These are phyloP conservation scores for Grigorovia yakushimaensis DNA, from an alignment of 805 yeast genomes.

Conservation along the genomic window DNA sequence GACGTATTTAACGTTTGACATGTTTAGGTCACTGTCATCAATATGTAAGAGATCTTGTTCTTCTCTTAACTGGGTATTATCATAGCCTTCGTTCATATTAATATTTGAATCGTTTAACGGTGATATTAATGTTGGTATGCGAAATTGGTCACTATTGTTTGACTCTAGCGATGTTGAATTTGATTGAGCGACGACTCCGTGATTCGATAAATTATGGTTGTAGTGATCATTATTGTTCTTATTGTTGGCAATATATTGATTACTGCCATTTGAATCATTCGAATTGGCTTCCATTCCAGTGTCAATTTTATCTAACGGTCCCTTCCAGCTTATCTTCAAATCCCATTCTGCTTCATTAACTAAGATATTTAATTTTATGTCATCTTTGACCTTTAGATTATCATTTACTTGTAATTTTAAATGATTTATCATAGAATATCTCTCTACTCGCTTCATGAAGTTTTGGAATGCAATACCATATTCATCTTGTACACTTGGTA, in stretches of 20 bases:
- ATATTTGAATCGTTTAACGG: background rate
- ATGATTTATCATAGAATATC: slow-evolving; percentile 46
- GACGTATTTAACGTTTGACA: background rate
- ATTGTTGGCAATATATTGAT: background rate
- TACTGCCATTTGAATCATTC: background rate
- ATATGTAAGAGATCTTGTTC: slow-evolving; percentile 11
- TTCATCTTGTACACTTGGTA: slow-evolving; percentile 28
- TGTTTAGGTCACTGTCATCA: slow-evolving; percentile 17
- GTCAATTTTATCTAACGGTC: slow-evolving; percentile 16
- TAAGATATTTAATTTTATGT: slow-evolving; percentile 14
- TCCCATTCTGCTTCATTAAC: slow-evolving; percentile 28
- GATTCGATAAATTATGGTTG: background rate
- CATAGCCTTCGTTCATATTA: too few species aligned
- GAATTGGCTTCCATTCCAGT: background rate
- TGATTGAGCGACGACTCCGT: background rate
- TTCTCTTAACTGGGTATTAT: background rate
- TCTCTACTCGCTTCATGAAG: slow-evolving; percentile 52
- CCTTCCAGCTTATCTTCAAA: slow-evolving; percentile 28
- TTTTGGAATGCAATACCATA: slow-evolving; percentile 37
- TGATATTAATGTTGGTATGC: background rate
- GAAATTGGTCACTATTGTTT: background rate
- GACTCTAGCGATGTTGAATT: background rate
- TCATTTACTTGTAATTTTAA: slow-evolving; percentile 38
- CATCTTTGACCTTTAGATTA: background rate
- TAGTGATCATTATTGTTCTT: background rate